Evolutionary conservation across 371 early-diverging fungal species (phyloP), one percentile per base, ranked within the genome.

Genomic region (Apophysomyces ossiformis): DNA sequence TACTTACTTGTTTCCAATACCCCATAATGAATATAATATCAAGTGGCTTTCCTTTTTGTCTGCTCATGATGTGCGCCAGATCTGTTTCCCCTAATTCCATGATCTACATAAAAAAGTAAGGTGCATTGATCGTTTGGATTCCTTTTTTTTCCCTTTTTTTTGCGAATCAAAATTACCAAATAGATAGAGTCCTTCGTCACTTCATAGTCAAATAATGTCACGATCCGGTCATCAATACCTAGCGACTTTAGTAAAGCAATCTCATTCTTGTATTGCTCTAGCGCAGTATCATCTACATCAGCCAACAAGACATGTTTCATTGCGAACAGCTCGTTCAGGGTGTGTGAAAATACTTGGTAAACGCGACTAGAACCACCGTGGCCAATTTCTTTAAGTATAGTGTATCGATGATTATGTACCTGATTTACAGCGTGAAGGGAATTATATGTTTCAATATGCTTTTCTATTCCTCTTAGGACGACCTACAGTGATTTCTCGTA

Each of bases 1-100:
- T 13, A 15, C 43, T 50, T 79, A 89, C 90, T 83, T 95, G 94
- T 66, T 89, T 84, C 95, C 96, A 96, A 66, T 92, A 93, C 58
- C 86, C 70, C 7, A 92, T 83, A 16, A 97, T 84, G 61, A 90
- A 91, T 58, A 88, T 89, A 50, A 92, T 69, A 44, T 91, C 86
- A 64, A 92, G 75, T 0, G 85, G 80, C 13, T 84, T 76, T 11
- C 71, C 69, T 5, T 80, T 70, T 44, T 88, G 86, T 37, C 77
- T 80, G 54, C 82, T 65, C 63, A 97, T 75, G 50, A 95, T 66
- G 44, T 83, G 82, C 2, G 92, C 92, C 43, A 99, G 73, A 66
- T 98, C 98, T 7, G 91, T 93, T 67, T 98, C 97, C 32, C 99
- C 99, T 68, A 89, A 92, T 81, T 99, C 99, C 84, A 99, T 69